phyloP scores from a whole-genome alignment of 2,329 filamentous ascomycete species.

The Calcarisporium arbuscula region DNA sequence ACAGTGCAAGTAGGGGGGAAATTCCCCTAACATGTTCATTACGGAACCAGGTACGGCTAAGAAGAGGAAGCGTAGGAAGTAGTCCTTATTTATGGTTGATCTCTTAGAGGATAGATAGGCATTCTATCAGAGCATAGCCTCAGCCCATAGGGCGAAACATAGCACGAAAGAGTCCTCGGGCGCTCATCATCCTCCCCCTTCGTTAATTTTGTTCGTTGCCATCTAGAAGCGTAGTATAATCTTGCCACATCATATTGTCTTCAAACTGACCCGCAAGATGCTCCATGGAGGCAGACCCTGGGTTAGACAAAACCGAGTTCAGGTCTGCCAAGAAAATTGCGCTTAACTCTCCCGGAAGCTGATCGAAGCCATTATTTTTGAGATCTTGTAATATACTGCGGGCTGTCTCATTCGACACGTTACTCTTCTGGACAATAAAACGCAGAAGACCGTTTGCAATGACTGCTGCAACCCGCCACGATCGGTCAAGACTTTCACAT shows the following conservation, averaged over 20 bases:
- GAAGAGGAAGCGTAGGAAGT: no score
- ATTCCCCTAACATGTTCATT: no score
- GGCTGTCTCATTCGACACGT: conserved; percentile 22
- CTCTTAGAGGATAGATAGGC: no score
- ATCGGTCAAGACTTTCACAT: conserved; percentile 26
- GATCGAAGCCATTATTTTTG: conserved; percentile 11
- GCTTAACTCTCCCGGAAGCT: conserved; percentile 15
- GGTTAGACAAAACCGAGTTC: conserved; percentile 22
- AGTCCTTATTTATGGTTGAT: no score
- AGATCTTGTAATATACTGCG: conserved; percentile 20
- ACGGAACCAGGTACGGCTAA: no score
- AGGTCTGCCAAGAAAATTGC: conserved; percentile 29
- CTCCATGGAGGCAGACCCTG: conserved; percentile 23
- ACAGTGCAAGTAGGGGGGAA: no score
- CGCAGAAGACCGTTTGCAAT: conserved; percentile 27
- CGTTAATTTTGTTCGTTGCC: no score
- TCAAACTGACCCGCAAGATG: conserved; percentile 23
- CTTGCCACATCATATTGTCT: conserved; percentile 21
- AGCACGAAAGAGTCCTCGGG: no score
- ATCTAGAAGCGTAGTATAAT: conserved; percentile 13
- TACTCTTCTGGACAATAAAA: conserved; percentile 26
- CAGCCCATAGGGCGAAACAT: no score
- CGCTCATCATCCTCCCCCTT: no score
- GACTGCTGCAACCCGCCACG: conserved; percentile 28
- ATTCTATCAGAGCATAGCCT: no score